phyloP scores from a whole-genome alignment of 2,329 filamentous ascomycete species.

The Beauveria rudraprayagi region DNA sequence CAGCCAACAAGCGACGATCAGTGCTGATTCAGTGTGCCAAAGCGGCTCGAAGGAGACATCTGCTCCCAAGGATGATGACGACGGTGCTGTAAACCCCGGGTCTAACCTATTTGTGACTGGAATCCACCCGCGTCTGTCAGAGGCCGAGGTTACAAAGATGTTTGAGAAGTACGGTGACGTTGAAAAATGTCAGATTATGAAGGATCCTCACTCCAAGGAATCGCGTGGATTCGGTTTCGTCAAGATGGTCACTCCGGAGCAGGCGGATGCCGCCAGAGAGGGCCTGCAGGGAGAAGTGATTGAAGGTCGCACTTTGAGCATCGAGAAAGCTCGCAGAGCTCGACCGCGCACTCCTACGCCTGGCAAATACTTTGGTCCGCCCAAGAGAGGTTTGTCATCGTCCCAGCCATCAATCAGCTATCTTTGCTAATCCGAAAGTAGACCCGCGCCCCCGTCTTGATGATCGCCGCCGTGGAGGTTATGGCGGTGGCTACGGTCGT shows the following conservation, averaged over 20 bases:
- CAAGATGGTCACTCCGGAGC: slow-evolving; percentile 93
- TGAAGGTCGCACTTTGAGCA: slow-evolving; percentile 91
- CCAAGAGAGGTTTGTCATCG: slow-evolving; percentile 75
- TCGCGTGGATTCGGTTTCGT: slow-evolving; percentile 98
- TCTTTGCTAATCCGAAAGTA: slow-evolving; percentile 14
- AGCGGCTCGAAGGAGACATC: slow-evolving; percentile 47
- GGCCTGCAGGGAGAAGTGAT: slow-evolving; percentile 91
- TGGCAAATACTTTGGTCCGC: slow-evolving; percentile 97
- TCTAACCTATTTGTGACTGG: slow-evolving; percentile 99
- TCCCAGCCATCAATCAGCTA: not conserved
- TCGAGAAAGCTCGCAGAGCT: slow-evolving; percentile 95
- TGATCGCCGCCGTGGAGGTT: slow-evolving; percentile 56
- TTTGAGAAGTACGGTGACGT: slow-evolving; percentile 99
- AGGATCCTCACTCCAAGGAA: slow-evolving; percentile 96
- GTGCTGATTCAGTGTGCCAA: not conserved
- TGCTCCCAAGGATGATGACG: slow-evolving; percentile 54
- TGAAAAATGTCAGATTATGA: slow-evolving; percentile 99
- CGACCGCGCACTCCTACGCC: slow-evolving; percentile 93
- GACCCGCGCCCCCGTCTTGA: slow-evolving; percentile 42
- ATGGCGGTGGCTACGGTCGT: slow-evolving; percentile 48
- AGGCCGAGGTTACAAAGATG: slow-evolving; percentile 84
- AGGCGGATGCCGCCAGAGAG: slow-evolving; percentile 95
- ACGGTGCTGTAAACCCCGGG: slow-evolving; percentile 80
- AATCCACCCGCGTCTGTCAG: slow-evolving; percentile 85
- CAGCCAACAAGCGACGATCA: not conserved